Percentiles rank a stretch among this genome's conserved stretches.
These are phyloP conservation scores for Yueomyces sinensis DNA, from an alignment of 805 yeast genomes.

Conservation along the genomic window DNA sequence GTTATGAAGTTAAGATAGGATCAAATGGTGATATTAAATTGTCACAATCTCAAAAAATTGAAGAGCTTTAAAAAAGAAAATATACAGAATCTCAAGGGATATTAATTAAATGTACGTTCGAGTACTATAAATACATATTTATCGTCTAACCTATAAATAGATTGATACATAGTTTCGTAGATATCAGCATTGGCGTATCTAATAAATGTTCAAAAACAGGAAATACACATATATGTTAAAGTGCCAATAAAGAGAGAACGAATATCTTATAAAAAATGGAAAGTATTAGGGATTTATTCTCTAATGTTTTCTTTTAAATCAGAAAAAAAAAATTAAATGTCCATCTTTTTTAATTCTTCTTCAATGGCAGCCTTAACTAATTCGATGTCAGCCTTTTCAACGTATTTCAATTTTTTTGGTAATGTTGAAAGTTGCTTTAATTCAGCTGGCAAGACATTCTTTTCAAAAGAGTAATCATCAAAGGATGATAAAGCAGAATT, in stretches of 20 bases:
- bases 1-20: constrained; percentile 59
- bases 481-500: constrained; percentile 56
- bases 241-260: too few relatives aligned
- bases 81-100: too few relatives aligned
- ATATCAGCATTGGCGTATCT: too few relatives aligned
- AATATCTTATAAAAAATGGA: background rate
- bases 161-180: too few relatives aligned
- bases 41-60: constrained; percentile 12
- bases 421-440: constrained; percentile 56
- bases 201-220: too few relatives aligned
- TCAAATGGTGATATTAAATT: constrained; percentile 54
- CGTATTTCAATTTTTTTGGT: constrained; percentile 60
- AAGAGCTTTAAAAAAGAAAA: too few relatives aligned
- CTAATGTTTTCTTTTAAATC: too few relatives aligned
- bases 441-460: constrained; percentile 81
- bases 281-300: background rate
- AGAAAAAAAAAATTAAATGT: too few relatives aligned
- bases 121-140: too few relatives aligned
- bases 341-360: constrained; percentile 49
- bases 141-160: too few relatives aligned
- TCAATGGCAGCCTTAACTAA: constrained; percentile 64
- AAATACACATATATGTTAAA: too few relatives aligned
- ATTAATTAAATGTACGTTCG: too few relatives aligned
- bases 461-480: constrained; percentile 72
- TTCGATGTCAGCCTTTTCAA: constrained; percentile 61